These are phyloP conservation scores for Noccaea caerulescens DNA, from an alignment of 345 rosid species.

Conservation along the genomic window DNA sequence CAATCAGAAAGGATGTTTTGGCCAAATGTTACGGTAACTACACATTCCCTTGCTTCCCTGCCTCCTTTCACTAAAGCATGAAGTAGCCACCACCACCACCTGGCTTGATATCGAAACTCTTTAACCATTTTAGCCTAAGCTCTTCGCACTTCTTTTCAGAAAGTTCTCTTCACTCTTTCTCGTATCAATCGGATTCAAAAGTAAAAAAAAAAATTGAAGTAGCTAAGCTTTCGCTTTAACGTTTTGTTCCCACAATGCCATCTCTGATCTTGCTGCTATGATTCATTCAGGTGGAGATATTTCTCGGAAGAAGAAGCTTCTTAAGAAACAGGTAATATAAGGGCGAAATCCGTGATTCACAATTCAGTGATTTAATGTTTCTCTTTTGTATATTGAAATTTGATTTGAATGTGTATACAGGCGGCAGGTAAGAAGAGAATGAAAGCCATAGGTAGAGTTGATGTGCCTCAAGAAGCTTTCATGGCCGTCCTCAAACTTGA, in stretches of 20 bases:
- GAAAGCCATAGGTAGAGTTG: slow-evolving; percentile 97
- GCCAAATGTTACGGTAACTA: slow-evolving; percentile 94
- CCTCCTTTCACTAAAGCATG: slow-evolving; percentile 9
- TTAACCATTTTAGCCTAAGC: background rate
- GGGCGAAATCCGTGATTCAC: background rate
- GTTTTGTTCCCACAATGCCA: background rate
- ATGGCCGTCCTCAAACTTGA: slow-evolving; percentile 98
- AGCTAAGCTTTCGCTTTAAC: background rate
- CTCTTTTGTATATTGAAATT: background rate
- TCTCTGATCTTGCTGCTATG: slow-evolving; percentile 29
- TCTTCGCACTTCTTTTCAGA: slow-evolving; percentile 3
- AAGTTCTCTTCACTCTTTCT: background rate
- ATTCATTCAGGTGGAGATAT: slow-evolving; percentile 82
- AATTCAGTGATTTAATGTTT: background rate
- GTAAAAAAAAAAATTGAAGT: background rate
- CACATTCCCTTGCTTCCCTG: slow-evolving; percentile 26
- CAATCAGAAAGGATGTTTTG: slow-evolving; percentile 95
- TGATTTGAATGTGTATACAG: slow-evolving; percentile 43
- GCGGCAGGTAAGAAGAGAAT: slow-evolving; percentile 99
- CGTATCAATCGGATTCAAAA: background rate
- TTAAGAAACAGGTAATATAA: slow-evolving; percentile 79
- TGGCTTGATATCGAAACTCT: slow-evolving; percentile 7
- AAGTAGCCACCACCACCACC: slow-evolving; percentile 15
- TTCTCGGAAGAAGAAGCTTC: slow-evolving; percentile 91
- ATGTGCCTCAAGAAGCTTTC: slow-evolving; percentile 99